Conservation (phyloP, 305 asterid genomes). For the Solanum hybrid region DNA sequence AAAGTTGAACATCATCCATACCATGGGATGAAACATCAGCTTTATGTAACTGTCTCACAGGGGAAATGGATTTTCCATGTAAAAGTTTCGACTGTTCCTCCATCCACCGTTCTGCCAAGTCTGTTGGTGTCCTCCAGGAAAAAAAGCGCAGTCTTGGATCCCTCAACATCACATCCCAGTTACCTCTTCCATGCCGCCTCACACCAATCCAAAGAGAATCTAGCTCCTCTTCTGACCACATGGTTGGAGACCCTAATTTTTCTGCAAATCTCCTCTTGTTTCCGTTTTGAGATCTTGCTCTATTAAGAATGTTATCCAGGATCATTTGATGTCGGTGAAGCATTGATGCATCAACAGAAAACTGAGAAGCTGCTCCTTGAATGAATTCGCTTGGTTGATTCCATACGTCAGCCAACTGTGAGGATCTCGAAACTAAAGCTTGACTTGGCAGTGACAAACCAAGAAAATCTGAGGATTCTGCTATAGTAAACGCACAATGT, state of each 20-base stretch:
- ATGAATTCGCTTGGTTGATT: conserved; percentile 28
- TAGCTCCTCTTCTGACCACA: conserved; percentile 64
- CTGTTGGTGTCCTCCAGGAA: conserved; percentile 39
- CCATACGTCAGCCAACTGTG: conserved; percentile 26
- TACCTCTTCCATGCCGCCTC: conserved; percentile 63
- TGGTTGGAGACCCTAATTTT: conserved; percentile 26
- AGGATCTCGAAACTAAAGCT: conserved; percentile 12
- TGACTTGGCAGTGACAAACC: conserved; percentile 21
- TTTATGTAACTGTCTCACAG: conserved; percentile 9
- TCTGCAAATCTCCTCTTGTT: conserved; percentile 26
- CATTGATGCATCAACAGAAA: conserved; percentile 27
- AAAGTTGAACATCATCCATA: conserved; percentile 17
- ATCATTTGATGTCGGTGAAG: conserved; percentile 39
- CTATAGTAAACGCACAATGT: conserved; percentile 14
- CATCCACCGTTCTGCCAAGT: conserved; percentile 56
- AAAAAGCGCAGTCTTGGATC: conserved; percentile 43
- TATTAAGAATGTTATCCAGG: conserved; percentile 35
- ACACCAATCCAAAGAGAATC: conserved; percentile 75
- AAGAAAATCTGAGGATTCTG: conserved; percentile 22
- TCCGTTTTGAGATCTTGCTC: conserved; percentile 40
- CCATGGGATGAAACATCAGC: conserved; percentile 13
- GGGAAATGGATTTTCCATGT: conserved; percentile 20
- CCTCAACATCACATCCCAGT: conserved; percentile 51
- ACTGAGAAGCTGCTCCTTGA: conserved; percentile 17
- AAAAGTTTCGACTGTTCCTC: conserved; percentile 39